Conservation (phyloP, 768 basidiomycete genomes). For the Lentinula boryana region DNA sequence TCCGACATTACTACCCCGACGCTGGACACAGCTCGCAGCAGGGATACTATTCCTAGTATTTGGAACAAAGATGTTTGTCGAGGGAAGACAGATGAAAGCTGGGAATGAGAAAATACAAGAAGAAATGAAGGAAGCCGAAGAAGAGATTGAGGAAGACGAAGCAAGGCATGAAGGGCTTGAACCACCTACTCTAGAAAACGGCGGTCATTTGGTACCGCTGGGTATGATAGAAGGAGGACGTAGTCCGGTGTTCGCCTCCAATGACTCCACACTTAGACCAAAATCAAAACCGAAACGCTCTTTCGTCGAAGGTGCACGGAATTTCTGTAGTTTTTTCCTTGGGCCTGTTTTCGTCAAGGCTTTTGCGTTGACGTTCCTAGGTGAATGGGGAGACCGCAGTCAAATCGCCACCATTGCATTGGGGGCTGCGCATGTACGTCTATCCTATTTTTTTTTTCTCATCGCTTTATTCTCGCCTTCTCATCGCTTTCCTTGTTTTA, state of each 20-base stretch:
- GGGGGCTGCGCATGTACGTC: slow-evolving; percentile 84
- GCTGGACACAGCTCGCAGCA: slow-evolving; percentile 68
- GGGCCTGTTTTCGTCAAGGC: slow-evolving; percentile 95
- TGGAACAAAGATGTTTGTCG: slow-evolving; percentile 83
- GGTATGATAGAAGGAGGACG: slow-evolving; percentile 74
- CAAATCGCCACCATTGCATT: slow-evolving; percentile 97
- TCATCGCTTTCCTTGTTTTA: not conserved
- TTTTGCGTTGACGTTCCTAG: slow-evolving; percentile 93
- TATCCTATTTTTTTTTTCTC: not conserved
- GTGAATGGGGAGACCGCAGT: slow-evolving; percentile 98
- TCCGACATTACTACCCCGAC: slow-evolving; percentile 71
- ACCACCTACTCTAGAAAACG: slow-evolving; percentile 4
- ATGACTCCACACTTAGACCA: not conserved
- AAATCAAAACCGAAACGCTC: slow-evolving; percentile 12
- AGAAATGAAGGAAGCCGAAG: slow-evolving; percentile 94
- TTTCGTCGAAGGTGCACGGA: slow-evolving; percentile 60
- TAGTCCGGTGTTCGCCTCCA: slow-evolving; percentile 10
- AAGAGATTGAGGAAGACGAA: slow-evolving; percentile 86
- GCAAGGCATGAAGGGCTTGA: slow-evolving; percentile 38
- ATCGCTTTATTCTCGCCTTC: not conserved
- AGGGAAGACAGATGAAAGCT: slow-evolving; percentile 72
- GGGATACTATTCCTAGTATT: slow-evolving; percentile 85
- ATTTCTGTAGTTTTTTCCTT: slow-evolving; percentile 75
- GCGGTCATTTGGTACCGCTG: slow-evolving; percentile 50
- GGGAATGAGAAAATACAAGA: slow-evolving; percentile 83